A percentile compares a stretch with the other conserved stretches of the same genome.
These are phyloP conservation scores for Hygrocybe coccinea DNA, from an alignment of 768 basidiomycete species.

Conservation along the genomic window DNA sequence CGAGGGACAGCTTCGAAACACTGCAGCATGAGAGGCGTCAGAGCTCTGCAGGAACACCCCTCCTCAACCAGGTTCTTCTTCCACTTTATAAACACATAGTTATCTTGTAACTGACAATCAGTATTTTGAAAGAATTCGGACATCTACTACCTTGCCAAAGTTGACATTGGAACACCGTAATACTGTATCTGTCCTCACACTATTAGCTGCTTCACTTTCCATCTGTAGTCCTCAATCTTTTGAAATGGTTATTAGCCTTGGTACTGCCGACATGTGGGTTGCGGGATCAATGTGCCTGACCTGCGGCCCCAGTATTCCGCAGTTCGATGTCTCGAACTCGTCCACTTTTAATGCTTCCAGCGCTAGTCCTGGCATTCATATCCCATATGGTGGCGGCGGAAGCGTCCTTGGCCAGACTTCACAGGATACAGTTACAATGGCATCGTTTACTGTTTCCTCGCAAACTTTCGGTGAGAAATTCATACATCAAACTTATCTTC, in stretches of 20 bases:
- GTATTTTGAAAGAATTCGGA: slow-evolving; percentile 42
- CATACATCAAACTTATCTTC: not conserved
- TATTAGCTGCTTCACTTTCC: not conserved
- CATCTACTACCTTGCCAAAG: slow-evolving; percentile 50
- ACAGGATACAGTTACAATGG: slow-evolving; percentile 61
- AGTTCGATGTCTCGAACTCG: slow-evolving; percentile 12
- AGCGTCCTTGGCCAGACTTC: slow-evolving; percentile 50
- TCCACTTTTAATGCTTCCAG: not conserved
- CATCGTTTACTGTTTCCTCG: slow-evolving; percentile 49
- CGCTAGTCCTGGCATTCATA: not conserved
- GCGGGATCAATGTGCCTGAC: slow-evolving; percentile 47
- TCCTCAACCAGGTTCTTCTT: not conserved
- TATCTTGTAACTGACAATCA: no score
- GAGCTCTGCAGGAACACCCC: not conserved
- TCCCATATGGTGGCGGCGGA: slow-evolving; percentile 30
- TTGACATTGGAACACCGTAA: slow-evolving; percentile 62
- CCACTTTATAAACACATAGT: not conserved
- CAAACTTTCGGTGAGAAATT: slow-evolving; percentile 52
- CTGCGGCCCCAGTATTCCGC: slow-evolving; percentile 42
- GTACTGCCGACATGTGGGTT: slow-evolving; percentile 89
- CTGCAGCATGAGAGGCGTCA: not conserved
- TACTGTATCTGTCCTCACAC: slow-evolving; percentile 22
- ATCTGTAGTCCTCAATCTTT: slow-evolving; percentile 57
- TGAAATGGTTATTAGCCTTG: slow-evolving; percentile 84
- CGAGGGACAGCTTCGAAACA: slow-evolving; percentile 39